Evolutionary conservation across 2,329 filamentous ascomycete species (phyloP).

Genomic region (Epichloe amarillans): DNA sequence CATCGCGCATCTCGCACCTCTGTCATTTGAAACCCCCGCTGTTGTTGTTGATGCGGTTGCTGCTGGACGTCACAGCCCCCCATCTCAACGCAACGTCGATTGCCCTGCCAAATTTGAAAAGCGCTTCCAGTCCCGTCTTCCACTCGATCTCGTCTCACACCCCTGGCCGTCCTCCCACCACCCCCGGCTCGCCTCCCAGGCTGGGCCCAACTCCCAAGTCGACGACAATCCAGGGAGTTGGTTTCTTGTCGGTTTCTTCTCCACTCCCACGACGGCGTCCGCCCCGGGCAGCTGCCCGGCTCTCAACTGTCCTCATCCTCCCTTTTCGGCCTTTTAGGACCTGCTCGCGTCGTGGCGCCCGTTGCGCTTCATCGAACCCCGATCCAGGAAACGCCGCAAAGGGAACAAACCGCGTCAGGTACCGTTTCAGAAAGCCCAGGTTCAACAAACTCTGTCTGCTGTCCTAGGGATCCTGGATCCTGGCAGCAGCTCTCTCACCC

Average conservation of each 20-base stretch:
- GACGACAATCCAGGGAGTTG: conserved; percentile 4
- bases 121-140: neutral
- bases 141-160: neutral
- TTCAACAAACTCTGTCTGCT: neutral
- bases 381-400: conserved; percentile 6
- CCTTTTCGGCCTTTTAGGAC: conserved; percentile 4
- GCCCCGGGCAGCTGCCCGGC: conserved; percentile 9
- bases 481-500: neutral
- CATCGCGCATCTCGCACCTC: neutral
- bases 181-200: conserved; percentile 2
- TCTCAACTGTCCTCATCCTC: neutral
- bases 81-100: neutral
- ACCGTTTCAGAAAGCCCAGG: conserved; percentile 8
- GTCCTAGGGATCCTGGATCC: conserved; percentile 2
- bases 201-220: conserved; percentile 7
- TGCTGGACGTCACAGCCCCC: neutral
- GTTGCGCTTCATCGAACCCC: conserved; percentile 5
- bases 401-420: conserved; percentile 6
- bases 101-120: neutral
- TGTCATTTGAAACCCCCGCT: neutral
- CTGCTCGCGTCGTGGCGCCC: conserved; percentile 5
- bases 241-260: conserved; percentile 3
- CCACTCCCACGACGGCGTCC: conserved; percentile 9
- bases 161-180: neutral
- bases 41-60: neutral